phyloP scores from a whole-genome alignment of 2,329 filamentous ascomycete species.

The Fusarium fracticaudum region DNA sequence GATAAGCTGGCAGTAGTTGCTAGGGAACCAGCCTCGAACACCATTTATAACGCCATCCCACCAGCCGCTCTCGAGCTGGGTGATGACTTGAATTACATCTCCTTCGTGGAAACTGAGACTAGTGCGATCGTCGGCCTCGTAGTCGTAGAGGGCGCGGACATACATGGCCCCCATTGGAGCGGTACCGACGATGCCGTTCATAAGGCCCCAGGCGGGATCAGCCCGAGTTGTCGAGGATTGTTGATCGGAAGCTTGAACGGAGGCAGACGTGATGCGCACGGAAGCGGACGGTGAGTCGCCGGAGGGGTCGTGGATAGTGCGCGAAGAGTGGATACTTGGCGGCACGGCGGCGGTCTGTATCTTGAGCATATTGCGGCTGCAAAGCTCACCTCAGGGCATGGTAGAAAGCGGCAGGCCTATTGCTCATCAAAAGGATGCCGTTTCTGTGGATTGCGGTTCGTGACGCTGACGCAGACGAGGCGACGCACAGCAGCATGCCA shows the following conservation, averaged over 20 bases:
- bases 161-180: constrained; percentile 79
- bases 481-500: constrained; percentile 35
- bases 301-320: constrained; percentile 45
- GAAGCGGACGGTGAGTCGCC: constrained; percentile 42
- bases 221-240: constrained; percentile 38
- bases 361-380: constrained; percentile 46
- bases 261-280: constrained; percentile 42
- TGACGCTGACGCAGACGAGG: constrained; percentile 17
- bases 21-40: constrained; percentile 97
- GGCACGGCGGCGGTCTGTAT: constrained; percentile 46
- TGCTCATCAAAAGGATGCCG: constrained; percentile 40
- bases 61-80: constrained; percentile 97
- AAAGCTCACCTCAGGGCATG: constrained; percentile 49
- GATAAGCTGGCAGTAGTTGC: constrained; percentile 96
- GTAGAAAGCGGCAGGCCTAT: constrained; percentile 45
- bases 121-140: constrained; percentile 95
- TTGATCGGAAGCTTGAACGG: constrained; percentile 40
- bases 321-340: constrained; percentile 47
- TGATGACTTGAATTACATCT: constrained; percentile 98
- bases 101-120: constrained; percentile 97
- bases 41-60: constrained; percentile 99
- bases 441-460: constrained; percentile 24
- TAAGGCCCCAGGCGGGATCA: constrained; percentile 49
- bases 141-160: constrained; percentile 96
- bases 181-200: constrained; percentile 70